These are phyloP conservation scores for Globisporangium emineosum DNA, from an alignment of 352 stramenopile genomes.

Conservation along the genomic window DNA sequence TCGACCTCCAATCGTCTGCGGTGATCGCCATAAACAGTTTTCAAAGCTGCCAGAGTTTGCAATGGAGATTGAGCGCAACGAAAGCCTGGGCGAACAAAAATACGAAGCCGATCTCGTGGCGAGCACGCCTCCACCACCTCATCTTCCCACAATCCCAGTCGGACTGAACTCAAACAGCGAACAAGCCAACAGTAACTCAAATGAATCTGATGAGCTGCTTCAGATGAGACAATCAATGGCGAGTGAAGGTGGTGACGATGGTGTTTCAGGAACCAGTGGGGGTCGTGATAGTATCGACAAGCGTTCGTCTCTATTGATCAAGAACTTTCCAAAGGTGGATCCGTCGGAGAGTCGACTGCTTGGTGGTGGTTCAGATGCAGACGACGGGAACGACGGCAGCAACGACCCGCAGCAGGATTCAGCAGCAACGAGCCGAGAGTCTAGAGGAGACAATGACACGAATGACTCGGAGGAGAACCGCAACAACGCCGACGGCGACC, in stretches of 20 bases:
- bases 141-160: conserved; percentile 40
- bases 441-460: background rate
- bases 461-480: background rate
- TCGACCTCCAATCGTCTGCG: conserved; percentile 39
- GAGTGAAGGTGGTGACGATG: background rate
- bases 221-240: background rate
- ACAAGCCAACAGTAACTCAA: background rate
- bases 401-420: conserved; percentile 5
- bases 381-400: background rate
- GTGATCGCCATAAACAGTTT: conserved; percentile 48
- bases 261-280: background rate
- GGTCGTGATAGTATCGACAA: background rate
- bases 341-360: conserved; percentile 30
- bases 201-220: conserved; percentile 13
- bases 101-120: conserved; percentile 48
- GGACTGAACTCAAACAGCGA: conserved; percentile 23
- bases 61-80: conserved; percentile 14
- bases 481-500: background rate
- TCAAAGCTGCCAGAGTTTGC: conserved; percentile 31
- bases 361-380: conserved; percentile 9
- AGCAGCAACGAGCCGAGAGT: background rate
- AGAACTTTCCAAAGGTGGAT: conserved; percentile 35
- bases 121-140: conserved; percentile 49
- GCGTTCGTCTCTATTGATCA: conserved; percentile 8
- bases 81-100: conserved; percentile 32